These are phyloP conservation scores for Mycena belliarum DNA, from an alignment of 768 basidiomycete genomes.

Conservation along the genomic window DNA sequence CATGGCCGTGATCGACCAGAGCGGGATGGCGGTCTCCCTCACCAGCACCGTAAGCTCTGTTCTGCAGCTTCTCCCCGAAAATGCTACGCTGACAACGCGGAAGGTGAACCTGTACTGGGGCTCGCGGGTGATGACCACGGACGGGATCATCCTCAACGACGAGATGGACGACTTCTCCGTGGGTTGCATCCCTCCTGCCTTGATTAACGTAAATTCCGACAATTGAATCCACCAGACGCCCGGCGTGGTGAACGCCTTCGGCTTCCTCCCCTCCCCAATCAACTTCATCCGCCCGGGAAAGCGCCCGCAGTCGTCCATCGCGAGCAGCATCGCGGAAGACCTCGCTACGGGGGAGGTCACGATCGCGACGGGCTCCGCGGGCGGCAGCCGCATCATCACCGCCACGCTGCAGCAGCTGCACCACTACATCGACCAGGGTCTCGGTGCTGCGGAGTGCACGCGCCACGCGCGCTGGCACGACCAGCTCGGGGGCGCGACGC, in stretches of 20 bases:
- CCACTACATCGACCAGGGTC: constrained; percentile 35
- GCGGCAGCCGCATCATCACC: constrained; percentile 38
- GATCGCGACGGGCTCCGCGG: constrained; percentile 39
- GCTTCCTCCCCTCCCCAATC: constrained; percentile 36
- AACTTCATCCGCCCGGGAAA: constrained; percentile 35
- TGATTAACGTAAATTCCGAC: too few species aligned
- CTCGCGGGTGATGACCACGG: constrained; percentile 27
- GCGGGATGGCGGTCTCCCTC: constrained; percentile 29
- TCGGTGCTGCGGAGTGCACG: constrained; percentile 22
- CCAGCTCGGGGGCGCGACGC: constrained; percentile 24
- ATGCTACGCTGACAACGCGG: too few species aligned
- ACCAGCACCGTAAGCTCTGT: constrained; percentile 28
- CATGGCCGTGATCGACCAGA: constrained; percentile 35
- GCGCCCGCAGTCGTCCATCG: constrained; percentile 33
- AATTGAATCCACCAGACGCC: too few species aligned
- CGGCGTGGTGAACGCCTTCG: constrained; percentile 32
- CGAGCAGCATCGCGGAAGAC: constrained; percentile 38
- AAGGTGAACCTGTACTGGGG: constrained; percentile 28
- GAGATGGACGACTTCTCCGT: constrained; percentile 33
- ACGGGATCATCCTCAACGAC: constrained; percentile 28
- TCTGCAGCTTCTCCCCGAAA: too few species aligned
- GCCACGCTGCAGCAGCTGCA: constrained; percentile 37
- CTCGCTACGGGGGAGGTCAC: constrained; percentile 32
- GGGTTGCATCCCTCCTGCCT: too few species aligned
- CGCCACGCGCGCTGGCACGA: constrained; percentile 29